A percentile compares a stretch with the other conserved stretches of the same genome.
Conservation (phyloP, 495 filamentous ascomycete species). For the Bacidia gigantensis region DNA sequence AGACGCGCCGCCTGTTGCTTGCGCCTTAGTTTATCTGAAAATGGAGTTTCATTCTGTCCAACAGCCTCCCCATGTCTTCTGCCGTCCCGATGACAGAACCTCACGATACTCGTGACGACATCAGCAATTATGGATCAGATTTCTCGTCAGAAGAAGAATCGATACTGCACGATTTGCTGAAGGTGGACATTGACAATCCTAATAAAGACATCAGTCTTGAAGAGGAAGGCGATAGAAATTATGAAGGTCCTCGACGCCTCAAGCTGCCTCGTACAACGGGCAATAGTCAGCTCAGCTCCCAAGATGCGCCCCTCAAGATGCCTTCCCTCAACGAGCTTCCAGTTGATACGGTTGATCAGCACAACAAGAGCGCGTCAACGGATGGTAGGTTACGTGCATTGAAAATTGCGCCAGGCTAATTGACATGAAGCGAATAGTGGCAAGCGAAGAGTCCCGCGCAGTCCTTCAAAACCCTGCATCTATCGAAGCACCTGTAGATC, state of each 20-base stretch:
- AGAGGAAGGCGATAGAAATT: background rate
- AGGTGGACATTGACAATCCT: background rate
- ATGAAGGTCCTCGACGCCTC: conserved; percentile 17
- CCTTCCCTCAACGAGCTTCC: background rate
- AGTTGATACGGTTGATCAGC: background rate
- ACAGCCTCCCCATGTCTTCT: no score
- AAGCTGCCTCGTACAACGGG: background rate
- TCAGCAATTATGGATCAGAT: conserved; percentile 61
- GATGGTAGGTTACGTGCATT: background rate
- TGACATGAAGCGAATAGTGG: conserved; percentile 55
- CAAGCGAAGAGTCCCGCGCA: conserved; percentile 25
- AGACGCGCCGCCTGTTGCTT: no score
- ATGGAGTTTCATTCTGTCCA: no score
- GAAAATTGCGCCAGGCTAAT: conserved; percentile 31
- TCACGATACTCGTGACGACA: conserved; percentile 17
- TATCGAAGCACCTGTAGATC: conserved; percentile 14
- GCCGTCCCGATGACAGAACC: background rate
- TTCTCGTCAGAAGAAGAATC: conserved; percentile 50
- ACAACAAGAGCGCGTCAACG: conserved; percentile 28
- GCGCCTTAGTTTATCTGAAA: no score
- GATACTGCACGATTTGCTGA: conserved; percentile 34
- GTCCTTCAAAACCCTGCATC: conserved; percentile 11
- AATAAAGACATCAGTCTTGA: conserved; percentile 4
- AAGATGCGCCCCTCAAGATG: background rate
- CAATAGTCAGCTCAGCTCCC: conserved; percentile 23